Percentiles rank a stretch among this genome's conserved stretches.
Evolutionary conservation across 345 rosid genomes (phyloP).

Genomic region (Sonneratia caseolaris): DNA sequence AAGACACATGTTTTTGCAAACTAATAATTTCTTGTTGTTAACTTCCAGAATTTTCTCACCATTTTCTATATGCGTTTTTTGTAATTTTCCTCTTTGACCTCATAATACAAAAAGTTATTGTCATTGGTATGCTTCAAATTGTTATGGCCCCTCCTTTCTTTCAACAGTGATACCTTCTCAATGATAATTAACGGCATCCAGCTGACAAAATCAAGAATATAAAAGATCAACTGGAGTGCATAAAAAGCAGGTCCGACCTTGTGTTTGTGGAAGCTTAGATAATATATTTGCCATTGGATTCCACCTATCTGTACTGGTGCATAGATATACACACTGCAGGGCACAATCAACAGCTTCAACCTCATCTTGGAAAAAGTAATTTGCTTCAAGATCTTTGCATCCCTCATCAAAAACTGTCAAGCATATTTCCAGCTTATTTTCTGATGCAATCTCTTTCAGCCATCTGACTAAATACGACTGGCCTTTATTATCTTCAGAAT

Average conservation of each 20-base stretch:
- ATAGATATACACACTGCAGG: conserved; percentile 67
- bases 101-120: neutral
- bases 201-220: neutral
- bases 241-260: conserved; percentile 35
- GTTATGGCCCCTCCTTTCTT: neutral
- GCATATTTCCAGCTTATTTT: conserved; percentile 64
- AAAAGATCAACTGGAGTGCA: neutral
- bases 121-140: neutral
- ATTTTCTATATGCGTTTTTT: neutral
- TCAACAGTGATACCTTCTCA: neutral
- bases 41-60: neutral
- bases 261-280: conserved; percentile 69
- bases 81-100: neutral
- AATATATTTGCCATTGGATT: conserved; percentile 67
- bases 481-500: conserved; percentile 21
- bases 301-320: conserved; percentile 75
- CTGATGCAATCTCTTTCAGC: conserved; percentile 73
- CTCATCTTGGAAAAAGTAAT: conserved; percentile 58
- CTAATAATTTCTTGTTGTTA: neutral
- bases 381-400: conserved; percentile 43
- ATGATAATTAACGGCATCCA: neutral
- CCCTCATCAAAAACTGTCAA: conserved; percentile 79
- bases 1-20: neutral
- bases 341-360: conserved; percentile 70
- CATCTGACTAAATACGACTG: conserved; percentile 77